Percentiles rank a stretch among this genome's conserved stretches.
phyloP scores from a whole-genome alignment of 108 stramenopile genomes.

The Nitzschia palea region DNA sequence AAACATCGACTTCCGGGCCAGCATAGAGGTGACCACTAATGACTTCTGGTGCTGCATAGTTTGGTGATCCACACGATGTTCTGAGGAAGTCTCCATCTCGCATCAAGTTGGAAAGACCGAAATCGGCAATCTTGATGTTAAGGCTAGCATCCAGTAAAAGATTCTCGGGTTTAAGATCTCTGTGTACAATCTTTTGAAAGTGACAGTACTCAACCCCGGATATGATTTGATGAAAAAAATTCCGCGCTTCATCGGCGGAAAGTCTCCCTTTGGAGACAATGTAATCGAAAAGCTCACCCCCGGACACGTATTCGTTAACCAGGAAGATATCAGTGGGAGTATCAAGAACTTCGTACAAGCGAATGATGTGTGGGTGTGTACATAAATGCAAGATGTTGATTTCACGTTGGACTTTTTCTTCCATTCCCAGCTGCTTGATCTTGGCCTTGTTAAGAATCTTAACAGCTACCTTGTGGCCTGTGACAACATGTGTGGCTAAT shows the following conservation, averaged over 20 bases:
- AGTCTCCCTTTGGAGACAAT: slow-evolving; percentile 97
- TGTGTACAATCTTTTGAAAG: slow-evolving; percentile 98
- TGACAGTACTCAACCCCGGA: slow-evolving; percentile 99
- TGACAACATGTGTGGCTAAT: slow-evolving; percentile 97
- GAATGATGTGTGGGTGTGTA: slow-evolving; percentile 99
- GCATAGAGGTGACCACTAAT: slow-evolving; percentile 98
- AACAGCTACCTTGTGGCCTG: slow-evolving; percentile 99
- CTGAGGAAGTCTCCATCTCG: slow-evolving; percentile 98
- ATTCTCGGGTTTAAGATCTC: slow-evolving; percentile 98
- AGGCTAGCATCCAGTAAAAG: slow-evolving; percentile 89
- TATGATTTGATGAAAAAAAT: slow-evolving; percentile 99
- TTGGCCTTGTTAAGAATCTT: slow-evolving; percentile 99
- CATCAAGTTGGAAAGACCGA: slow-evolving; percentile 98
- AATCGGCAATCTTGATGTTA: slow-evolving; percentile 99
- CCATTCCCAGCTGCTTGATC: slow-evolving; percentile 98
- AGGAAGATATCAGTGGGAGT: slow-evolving; percentile 99
- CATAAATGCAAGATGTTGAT: slow-evolving; percentile 98
- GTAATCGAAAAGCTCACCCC: slow-evolving; percentile 99
- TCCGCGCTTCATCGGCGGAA: slow-evolving; percentile 94
- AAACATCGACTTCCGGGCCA: slow-evolving; percentile 98
- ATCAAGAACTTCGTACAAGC: slow-evolving; percentile 96
- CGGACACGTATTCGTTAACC: slow-evolving; percentile 98
- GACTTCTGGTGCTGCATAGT: slow-evolving; percentile 99
- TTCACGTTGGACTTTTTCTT: slow-evolving; percentile 99
- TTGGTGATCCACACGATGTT: slow-evolving; percentile 97